A percentile compares a stretch with the other conserved stretches of the same genome.
Conservation (phyloP, 306 rosid genomes). For the Casuarina cunninghamiana region DNA sequence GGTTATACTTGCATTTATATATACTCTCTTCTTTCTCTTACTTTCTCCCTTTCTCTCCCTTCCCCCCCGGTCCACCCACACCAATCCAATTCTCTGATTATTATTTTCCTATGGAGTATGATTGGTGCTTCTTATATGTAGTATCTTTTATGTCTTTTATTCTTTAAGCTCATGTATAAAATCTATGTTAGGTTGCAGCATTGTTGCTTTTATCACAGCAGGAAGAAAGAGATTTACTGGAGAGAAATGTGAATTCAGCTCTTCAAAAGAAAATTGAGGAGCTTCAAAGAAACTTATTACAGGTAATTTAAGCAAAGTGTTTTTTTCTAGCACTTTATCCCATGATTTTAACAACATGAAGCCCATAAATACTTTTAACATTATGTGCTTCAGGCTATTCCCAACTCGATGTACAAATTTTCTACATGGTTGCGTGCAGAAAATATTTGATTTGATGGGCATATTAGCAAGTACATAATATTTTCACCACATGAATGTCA, state of each 20-base stretch:
- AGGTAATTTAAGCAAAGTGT: conserved; percentile 51
- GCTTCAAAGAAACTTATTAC: conserved; percentile 83
- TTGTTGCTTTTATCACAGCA: conserved; percentile 89
- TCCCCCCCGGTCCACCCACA: background rate
- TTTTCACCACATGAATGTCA: background rate
- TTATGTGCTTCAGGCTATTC: conserved; percentile 6
- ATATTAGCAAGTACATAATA: background rate
- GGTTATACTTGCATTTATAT: background rate
- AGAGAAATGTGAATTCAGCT: conserved; percentile 75
- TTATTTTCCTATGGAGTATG: conserved; percentile 5
- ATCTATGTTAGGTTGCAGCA: conserved; percentile 61
- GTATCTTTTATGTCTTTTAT: background rate
- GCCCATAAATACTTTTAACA: conserved; percentile 14
- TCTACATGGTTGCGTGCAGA: background rate
- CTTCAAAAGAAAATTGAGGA: conserved; percentile 81
- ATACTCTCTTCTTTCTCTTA: background rate
- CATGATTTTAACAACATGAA: conserved; percentile 11
- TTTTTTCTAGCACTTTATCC: conserved; percentile 32
- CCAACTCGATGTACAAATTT: background rate
- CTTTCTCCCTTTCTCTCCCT: background rate
- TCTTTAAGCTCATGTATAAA: conserved; percentile 28
- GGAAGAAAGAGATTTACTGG: conserved; percentile 85
- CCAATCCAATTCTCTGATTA: conserved; percentile 6
- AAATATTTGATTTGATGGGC: background rate
- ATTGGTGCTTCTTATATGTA: conserved; percentile 1